A percentile compares a stretch with the other conserved stretches of the same genome.
Evolutionary conservation across 495 filamentous ascomycete genomes (phyloP).

Genomic region (Podospora bellae-mahoneyi): DNA sequence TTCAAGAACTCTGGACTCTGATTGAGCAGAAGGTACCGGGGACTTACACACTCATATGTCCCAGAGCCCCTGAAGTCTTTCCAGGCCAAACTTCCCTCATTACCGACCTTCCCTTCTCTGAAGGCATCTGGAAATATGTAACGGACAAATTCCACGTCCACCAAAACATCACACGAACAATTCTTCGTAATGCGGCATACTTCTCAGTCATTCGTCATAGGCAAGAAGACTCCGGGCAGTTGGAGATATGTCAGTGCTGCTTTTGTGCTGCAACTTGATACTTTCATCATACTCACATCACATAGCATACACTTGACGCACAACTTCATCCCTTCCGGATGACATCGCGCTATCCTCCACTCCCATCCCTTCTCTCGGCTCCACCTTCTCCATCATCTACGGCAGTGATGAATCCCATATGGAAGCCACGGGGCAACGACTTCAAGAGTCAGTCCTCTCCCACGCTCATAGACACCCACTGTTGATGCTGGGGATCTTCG

Average conservation of each 20-base stretch:
- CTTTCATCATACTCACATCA: neutral
- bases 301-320: constrained; percentile 14
- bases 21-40: neutral
- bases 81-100: constrained; percentile 9
- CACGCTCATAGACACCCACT: neutral
- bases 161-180: constrained; percentile 16
- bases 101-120: constrained; percentile 10
- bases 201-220: constrained; percentile 12
- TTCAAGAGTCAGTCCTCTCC: too few species aligned
- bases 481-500: neutral
- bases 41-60: constrained; percentile 2
- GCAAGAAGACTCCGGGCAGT: neutral
- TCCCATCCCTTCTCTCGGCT: neutral
- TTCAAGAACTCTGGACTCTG: too few species aligned
- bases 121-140: constrained; percentile 4
- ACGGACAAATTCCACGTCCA: constrained; percentile 9
- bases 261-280: neutral
- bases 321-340: constrained; percentile 6
- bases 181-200: constrained; percentile 11
- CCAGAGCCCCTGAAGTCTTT: constrained; percentile 17
- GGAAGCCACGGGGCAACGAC: neutral
- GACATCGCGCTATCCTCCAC: constrained; percentile 15
- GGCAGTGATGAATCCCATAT: constrained; percentile 8
- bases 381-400: constrained; percentile 10
- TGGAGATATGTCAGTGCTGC: neutral